These are phyloP conservation scores for Chlorella sp. DNA, from an alignment of 139 green algal species.

Conservation along the genomic window DNA sequence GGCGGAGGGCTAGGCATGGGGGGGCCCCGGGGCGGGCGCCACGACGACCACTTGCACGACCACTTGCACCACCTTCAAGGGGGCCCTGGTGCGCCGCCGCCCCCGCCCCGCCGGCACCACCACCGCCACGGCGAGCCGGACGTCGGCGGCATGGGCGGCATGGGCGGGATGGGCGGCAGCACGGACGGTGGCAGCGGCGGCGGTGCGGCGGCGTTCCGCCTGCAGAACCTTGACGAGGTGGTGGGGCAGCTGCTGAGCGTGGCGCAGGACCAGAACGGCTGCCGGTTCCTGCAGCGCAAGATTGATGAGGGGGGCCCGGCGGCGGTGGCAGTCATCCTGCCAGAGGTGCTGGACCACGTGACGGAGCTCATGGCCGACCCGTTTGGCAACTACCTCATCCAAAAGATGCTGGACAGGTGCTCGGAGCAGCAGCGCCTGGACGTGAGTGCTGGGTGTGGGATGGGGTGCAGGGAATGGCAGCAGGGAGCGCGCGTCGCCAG, in stretches of 20 bases:
- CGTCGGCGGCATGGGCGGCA: not conserved
- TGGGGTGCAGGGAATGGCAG: too few relatives aligned
- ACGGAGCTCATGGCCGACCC: conserved; percentile 96
- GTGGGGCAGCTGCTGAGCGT: conserved; percentile 79
- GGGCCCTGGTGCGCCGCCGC: too few relatives aligned
- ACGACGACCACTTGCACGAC: too few relatives aligned
- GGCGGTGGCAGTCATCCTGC: conserved; percentile 70
- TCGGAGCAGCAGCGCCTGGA: conserved; percentile 80
- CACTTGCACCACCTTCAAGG: too few relatives aligned
- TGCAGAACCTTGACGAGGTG: conserved; percentile 67
- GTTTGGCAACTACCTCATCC: conserved; percentile 99
- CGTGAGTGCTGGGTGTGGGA: too few relatives aligned
- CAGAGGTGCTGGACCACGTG: conserved; percentile 63
- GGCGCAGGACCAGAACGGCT: conserved; percentile 96
- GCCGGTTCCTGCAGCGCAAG: conserved; percentile 94
- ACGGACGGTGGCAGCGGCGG: not conserved
- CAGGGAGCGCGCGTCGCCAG: too few relatives aligned
- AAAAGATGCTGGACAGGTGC: conserved; percentile 97
- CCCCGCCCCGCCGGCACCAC: too few relatives aligned
- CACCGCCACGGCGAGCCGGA: conserved; percentile 12
- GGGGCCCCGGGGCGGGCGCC: too few relatives aligned
- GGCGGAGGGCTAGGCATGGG: not conserved
- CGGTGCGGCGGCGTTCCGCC: conserved; percentile 28
- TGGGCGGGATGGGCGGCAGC: not conserved
- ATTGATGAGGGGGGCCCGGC: conserved; percentile 90